phyloP scores from a whole-genome alignment of 2,329 filamentous ascomycete species.

The Harringtonia lauricola region DNA sequence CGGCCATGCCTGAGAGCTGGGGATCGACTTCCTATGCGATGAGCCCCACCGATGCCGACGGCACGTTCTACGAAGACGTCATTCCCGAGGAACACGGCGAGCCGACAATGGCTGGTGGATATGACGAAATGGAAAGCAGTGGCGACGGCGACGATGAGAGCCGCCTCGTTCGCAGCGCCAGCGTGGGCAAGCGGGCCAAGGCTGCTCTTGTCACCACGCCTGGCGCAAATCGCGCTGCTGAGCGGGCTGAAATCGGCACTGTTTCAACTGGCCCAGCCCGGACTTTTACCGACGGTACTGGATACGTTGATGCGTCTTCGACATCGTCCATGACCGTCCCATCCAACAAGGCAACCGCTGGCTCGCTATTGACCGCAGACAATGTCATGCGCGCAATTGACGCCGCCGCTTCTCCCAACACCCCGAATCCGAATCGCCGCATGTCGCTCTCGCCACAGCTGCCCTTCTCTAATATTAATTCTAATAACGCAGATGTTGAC shows the following conservation, averaged over 20 bases:
- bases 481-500: not conserved
- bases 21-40: conserved; percentile 31
- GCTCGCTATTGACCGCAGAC: conserved; percentile 26
- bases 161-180: conserved; percentile 48
- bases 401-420: conserved; percentile 26
- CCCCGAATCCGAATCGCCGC: conserved; percentile 19
- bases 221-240: not conserved
- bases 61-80: conserved; percentile 32
- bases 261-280: conserved; percentile 25
- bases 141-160: conserved; percentile 43
- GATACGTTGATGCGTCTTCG: conserved; percentile 33
- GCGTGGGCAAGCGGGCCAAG: conserved; percentile 48
- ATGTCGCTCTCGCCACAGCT: conserved; percentile 14
- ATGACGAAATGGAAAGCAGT: conserved; percentile 32
- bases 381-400: conserved; percentile 40
- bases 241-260: conserved; percentile 15
- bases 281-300: conserved; percentile 32
- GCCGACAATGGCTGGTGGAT: conserved; percentile 31
- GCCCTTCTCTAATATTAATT: conserved; percentile 10
- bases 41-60: conserved; percentile 34
- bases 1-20: conserved; percentile 61
- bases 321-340: conserved; percentile 33
- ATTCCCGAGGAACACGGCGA: conserved; percentile 32
- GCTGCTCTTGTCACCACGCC: conserved; percentile 41
- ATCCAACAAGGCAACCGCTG: conserved; percentile 14